A percentile compares a stretch with the other conserved stretches of the same genome.
phyloP scores from a whole-genome alignment of 495 filamentous ascomycete species.

The Tuber magnatum region DNA sequence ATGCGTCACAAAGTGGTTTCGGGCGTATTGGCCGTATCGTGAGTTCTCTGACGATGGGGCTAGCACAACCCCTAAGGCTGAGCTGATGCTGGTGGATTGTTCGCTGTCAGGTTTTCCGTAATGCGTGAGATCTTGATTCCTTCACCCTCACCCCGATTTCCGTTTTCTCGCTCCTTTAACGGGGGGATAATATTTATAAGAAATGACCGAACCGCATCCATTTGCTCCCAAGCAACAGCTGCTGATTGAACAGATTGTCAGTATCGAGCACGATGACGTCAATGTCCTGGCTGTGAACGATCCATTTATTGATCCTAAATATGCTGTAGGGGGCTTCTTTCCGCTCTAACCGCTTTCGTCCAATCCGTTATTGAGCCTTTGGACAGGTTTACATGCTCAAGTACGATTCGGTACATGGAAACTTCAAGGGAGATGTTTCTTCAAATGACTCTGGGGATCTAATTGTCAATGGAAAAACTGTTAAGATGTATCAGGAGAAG shows the following conservation, averaged over 20 bases:
- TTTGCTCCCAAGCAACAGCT: background rate
- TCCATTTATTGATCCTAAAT: slow-evolving; percentile 96
- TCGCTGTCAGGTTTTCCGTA: slow-evolving; percentile 58
- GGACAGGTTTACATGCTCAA: slow-evolving; percentile 94
- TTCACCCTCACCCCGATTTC: background rate
- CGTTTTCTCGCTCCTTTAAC: background rate
- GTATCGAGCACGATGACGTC: slow-evolving; percentile 75
- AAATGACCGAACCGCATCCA: slow-evolving; percentile 30
- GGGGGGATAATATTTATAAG: slow-evolving; percentile 33
- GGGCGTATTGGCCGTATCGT: slow-evolving; percentile 98
- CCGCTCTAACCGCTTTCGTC: background rate
- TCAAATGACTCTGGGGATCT: slow-evolving; percentile 63
- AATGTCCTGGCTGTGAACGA: slow-evolving; percentile 96
- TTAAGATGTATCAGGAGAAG: slow-evolving; percentile 92
- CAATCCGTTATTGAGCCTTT: background rate
- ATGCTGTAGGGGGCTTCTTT: slow-evolving; percentile 53
- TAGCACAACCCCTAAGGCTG: background rate
- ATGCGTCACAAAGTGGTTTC: slow-evolving; percentile 65
- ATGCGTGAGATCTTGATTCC: slow-evolving; percentile 52
- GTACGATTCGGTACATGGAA: slow-evolving; percentile 94
- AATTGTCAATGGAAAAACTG: slow-evolving; percentile 84
- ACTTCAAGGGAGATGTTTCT: slow-evolving; percentile 86
- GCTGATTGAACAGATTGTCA: slow-evolving; percentile 37
- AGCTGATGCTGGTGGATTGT: background rate
- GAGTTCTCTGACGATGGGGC: slow-evolving; percentile 35